These are phyloP conservation scores for Protomyces inouyei DNA, from an alignment of 1,139 yeast genomes.

Conservation along the genomic window DNA sequence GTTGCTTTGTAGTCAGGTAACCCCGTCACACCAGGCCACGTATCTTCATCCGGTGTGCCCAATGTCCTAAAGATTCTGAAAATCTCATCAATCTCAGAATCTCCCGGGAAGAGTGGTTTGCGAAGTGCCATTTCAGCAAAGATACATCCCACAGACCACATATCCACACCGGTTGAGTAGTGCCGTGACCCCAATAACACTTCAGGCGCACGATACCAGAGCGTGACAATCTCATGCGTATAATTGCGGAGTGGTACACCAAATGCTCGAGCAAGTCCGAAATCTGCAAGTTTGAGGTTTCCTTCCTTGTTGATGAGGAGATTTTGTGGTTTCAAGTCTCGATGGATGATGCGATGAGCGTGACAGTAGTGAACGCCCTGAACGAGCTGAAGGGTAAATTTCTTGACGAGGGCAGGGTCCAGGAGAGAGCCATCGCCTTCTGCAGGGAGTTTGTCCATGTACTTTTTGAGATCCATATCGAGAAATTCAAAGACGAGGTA, in stretches of 20 bases:
- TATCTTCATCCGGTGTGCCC: conserved; percentile 91
- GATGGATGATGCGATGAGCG: conserved; percentile 86
- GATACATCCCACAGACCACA: conserved; percentile 98
- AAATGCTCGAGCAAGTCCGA: conserved; percentile 89
- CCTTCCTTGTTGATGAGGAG: conserved; percentile 92
- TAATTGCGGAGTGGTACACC: conserved; percentile 97
- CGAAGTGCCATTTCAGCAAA: conserved; percentile 98
- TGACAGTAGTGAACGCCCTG: conserved; percentile 94
- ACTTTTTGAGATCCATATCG: conserved; percentile 89
- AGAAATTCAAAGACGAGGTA: conserved; percentile 90
- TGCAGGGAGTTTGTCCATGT: conserved; percentile 93
- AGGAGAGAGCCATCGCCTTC: conserved; percentile 68
- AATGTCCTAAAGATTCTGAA: conserved; percentile 86
- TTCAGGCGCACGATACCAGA: conserved; percentile 98
- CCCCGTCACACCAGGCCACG: conserved; percentile 94
- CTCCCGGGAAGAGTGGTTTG: conserved; percentile 94
- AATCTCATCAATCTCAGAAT: conserved; percentile 95
- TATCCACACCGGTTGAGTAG: conserved; percentile 95
- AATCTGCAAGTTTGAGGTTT: conserved; percentile 89
- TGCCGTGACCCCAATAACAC: conserved; percentile 93
- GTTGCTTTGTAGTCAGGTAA: conserved; percentile 93
- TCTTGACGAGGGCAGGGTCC: conserved; percentile 66
- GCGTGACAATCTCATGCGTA: conserved; percentile 83
- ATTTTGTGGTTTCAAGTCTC: conserved; percentile 96
- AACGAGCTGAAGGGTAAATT: conserved; percentile 87